Evolutionary conservation across 208 protist genomes (phyloP).

Genomic region (Crithidia acanthocephali): DNA sequence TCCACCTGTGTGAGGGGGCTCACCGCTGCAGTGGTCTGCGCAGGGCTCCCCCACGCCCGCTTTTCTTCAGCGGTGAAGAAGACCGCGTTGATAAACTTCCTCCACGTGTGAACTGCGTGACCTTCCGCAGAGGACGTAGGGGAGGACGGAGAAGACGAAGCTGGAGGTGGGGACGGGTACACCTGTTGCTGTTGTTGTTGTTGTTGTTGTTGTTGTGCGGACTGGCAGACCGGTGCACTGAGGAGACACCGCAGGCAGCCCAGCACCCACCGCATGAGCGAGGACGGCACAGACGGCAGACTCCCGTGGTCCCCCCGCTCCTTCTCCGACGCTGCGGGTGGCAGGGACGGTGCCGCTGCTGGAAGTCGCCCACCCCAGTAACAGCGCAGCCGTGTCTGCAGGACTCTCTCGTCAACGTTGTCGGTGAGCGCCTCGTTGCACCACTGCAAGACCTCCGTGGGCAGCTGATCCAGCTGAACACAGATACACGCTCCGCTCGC

Average conservation of each 20-base stretch:
- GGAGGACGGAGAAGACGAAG: neutral
- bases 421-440: slow-evolving; percentile 21
- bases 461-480: slow-evolving; percentile 7
- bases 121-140: neutral
- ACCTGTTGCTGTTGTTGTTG: neutral
- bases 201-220: neutral
- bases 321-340: neutral
- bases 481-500: neutral
- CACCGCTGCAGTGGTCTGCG: neutral
- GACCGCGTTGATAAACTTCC: slow-evolving; percentile 31
- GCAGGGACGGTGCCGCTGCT: neutral
- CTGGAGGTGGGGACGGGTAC: neutral
- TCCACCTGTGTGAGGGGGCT: slow-evolving; percentile 25
- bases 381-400: slow-evolving; percentile 17
- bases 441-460: slow-evolving; percentile 18
- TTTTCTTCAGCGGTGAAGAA: slow-evolving; percentile 27
- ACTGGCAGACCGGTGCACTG: neutral
- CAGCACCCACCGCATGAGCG: slow-evolving; percentile 32
- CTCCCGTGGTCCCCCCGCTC: no score
- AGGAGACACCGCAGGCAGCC: slow-evolving; percentile 18
- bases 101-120: slow-evolving; percentile 19
- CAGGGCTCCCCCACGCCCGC: neutral
- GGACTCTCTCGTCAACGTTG: neutral
- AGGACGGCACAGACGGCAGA: neutral
- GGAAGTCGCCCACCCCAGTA: slow-evolving; percentile 21